Evolutionary conservation across 306 rosid genomes (phyloP).

Genomic region (Elaeagnus macrophylla): DNA sequence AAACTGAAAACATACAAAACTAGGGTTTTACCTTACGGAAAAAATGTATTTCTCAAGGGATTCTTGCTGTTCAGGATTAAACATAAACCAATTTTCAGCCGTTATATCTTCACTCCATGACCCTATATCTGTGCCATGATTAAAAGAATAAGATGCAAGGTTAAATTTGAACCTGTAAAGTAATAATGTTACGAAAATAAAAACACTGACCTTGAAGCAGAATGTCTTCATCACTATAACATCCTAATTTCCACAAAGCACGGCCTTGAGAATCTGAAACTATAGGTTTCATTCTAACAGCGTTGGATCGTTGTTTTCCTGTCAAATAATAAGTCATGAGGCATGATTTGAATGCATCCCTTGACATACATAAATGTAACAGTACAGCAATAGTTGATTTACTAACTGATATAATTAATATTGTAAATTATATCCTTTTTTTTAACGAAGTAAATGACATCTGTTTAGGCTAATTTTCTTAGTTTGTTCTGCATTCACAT

Average conservation of each 20-base stretch:
- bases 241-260: slow-evolving; percentile 30
- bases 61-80: slow-evolving; percentile 28
- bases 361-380: no score
- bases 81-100: slow-evolving; percentile 29
- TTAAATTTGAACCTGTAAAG: not conserved
- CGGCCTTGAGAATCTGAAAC: slow-evolving; percentile 32
- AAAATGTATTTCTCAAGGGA: slow-evolving; percentile 25
- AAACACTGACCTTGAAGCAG: slow-evolving; percentile 36
- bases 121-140: slow-evolving; percentile 25
- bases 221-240: slow-evolving; percentile 20
- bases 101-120: slow-evolving; percentile 16
- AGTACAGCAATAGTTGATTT: not conserved
- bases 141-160: not conserved
- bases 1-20: no score
- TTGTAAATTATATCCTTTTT: no score
- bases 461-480: no score
- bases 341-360: no score
- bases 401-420: slow-evolving; percentile 23
- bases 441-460: no score
- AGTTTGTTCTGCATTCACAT: no score
- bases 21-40: slow-evolving; percentile 15
- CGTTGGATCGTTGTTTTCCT: slow-evolving; percentile 22
- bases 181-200: not conserved
- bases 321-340: not conserved
- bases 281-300: slow-evolving; percentile 28